Evolutionary conservation across 2,329 filamentous ascomycete genomes (phyloP).

Genomic region (Beauveria sp.): DNA sequence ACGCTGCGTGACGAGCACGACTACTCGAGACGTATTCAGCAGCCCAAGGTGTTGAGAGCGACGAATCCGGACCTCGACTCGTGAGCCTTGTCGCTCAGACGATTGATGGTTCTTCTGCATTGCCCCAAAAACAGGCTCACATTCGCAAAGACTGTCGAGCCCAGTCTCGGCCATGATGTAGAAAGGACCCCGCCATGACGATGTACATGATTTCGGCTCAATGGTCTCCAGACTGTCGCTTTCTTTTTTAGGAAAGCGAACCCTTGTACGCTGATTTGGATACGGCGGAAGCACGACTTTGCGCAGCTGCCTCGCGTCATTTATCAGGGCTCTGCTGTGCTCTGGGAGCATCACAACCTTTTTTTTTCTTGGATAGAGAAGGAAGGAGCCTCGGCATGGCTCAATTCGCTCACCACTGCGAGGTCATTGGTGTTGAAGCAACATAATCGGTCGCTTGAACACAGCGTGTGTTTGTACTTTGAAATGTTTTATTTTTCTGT

Average conservation of each 20-base stretch:
- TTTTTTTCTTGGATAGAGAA: conserved; percentile 1
- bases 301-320: neutral
- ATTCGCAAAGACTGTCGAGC: neutral
- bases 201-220: conserved; percentile 9
- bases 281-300: neutral
- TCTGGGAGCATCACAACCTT: neutral
- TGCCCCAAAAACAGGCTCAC: neutral
- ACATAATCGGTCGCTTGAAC: neutral
- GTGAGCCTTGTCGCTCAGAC: neutral
- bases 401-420: neutral
- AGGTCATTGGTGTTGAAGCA: neutral
- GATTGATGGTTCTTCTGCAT: neutral
- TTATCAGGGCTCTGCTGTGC: neutral
- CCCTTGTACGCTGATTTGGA: neutral
- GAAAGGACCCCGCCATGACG: conserved; percentile 6
- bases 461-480: neutral
- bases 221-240: conserved; percentile 3
- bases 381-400: neutral
- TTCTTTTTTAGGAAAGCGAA: neutral
- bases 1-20: conserved; percentile 59
- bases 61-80: conserved; percentile 50
- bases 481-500: conserved; percentile 3
- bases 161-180: conserved; percentile 6
- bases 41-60: conserved; percentile 51
- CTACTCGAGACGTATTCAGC: conserved; percentile 53